Evolutionary conservation across 2,329 filamentous ascomycete species (phyloP), one percentile per base, ranked within the genome.

Genomic region (Exophiala sideris): DNA sequence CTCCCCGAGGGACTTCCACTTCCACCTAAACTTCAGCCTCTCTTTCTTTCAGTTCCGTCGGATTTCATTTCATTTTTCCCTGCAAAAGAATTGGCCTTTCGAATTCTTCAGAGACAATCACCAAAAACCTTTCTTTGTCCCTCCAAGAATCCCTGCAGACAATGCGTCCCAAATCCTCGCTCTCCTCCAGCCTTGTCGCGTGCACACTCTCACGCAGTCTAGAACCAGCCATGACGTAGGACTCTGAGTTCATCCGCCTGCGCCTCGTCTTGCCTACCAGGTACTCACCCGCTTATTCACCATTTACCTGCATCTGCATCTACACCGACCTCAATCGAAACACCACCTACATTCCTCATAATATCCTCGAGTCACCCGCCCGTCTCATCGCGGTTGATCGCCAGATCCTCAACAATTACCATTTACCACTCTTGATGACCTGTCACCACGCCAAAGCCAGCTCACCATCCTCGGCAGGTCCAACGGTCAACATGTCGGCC

Each of bases 401-500:
- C 10, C 49, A 20, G 29, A 20, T 11, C 24, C 20, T 12, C 24
- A 44, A 32, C 50, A 36, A 9, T 4, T 2, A 47, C 32, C 34
- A 47, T 20, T 40, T 21, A 4, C 10, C 24, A 21, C 21, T 16
- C 11, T 56, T 48, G 20, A 56, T 52, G 49, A 56, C 45, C 39
- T 35, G 36, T 32, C 45, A 56, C 45, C 48, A 50, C 48, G 35
- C 29, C 24, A 42, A 36, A 20, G 34, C 53, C 45, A 54, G 48
- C 45, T 52, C 53, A 18, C 49, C 56, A 32, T 11, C 8, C 48
- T 21, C 21, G 6, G n/a, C 33, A 24, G 54, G 50, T n/a, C 49
- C 21, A 34, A 33, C 41, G 50, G 39, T 42, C 39, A 35, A 44
- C 36, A 68, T 67, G 64, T 65, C 64, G 44, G 62, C 63, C 32